Evolutionary conservation across 148 eudicot species (phyloP).

Genomic region (Salicornia ramosissima): DNA sequence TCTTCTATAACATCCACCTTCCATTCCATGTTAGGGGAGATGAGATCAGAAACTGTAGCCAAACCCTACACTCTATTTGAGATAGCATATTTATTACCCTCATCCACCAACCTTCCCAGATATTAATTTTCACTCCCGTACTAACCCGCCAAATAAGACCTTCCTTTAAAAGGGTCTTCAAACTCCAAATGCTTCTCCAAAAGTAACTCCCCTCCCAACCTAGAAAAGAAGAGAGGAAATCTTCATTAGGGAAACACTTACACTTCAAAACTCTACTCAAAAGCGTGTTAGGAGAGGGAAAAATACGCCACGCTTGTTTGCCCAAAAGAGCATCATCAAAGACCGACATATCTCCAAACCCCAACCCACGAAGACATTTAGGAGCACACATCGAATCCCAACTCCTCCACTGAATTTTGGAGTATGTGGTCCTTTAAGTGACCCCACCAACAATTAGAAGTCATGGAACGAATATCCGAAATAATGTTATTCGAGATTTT

Average conservation of each 20-base stretch:
- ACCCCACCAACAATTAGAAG: neutral
- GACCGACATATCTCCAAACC: neutral
- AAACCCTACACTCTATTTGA: no score
- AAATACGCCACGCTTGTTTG: no score
- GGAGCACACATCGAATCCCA: no score
- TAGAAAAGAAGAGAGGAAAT: neutral
- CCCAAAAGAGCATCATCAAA: neutral
- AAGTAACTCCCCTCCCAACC: neutral
- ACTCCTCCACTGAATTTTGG: neutral
- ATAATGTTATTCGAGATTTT: neutral
- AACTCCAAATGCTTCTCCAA: neutral
- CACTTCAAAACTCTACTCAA: neutral
- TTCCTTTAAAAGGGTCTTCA: neutral
- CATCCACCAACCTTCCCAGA: neutral
- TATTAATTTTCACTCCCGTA: neutral
- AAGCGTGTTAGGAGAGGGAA: no score
- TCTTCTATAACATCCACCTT: no score
- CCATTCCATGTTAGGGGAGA: neutral
- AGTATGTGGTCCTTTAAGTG: accelerated
- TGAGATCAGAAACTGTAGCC: neutral
- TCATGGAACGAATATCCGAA: neutral
- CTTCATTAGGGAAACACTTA: neutral
- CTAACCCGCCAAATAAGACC: neutral
- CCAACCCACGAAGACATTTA: neutral
- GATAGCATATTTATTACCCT: neutral